Base-by-base conservation (phyloP, 2,329 filamentous ascomycete genomes). In the Talaromyces sp. region DNA sequence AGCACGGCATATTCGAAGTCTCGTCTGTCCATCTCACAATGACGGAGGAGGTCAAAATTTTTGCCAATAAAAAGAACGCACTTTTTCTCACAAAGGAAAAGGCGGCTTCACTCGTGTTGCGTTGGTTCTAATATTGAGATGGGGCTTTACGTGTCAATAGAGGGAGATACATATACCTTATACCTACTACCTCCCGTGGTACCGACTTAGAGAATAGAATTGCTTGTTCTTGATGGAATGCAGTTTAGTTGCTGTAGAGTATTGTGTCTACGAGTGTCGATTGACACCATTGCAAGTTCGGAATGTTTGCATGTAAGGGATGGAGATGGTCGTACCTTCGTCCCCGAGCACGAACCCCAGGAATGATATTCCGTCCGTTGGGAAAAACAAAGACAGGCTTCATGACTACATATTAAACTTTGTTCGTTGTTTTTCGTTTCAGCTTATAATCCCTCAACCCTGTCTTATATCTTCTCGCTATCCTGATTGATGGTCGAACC, bases 1-100 rank as follows among this genome's bases (percentile, higher is more conserved):
- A 60, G 35, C 6, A 66, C 60, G 78, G 78, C 78, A 79, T 73
- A 70, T 75, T 80, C 78, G 78, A 80, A 80, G 78, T 76, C 77
- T 80, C 73, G 75, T 80, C 69, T 69, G 70, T 78, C 76, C 73
- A 71, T 60, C 68, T 70, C 41, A 58, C 63, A 50, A 73, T 72
- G 76, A 78, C 77, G 76, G 75, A 77, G 73, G 78, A 80, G 78
- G 78, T 80, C 78, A 80, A 80, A 77, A 63, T 73, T 73, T 67
- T 69, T 80, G 78, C 78, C 78, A 67, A 80, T 45, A 80, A 67
- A 68, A 69, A 79, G 67, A 69, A 68, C 66, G 68, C 66, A 62
- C 58, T 60, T 63, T 60, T 67, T 72, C 68, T 66, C 69, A 67
- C 69, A 70, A 68, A 67, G 27, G 33, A 27, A 52, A 14, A 41